Evolutionary conservation across 2,329 filamentous ascomycete genomes (phyloP), one percentile per base, ranked within the genome.

Genomic region (Stagonosporopsis chrysanthemi): DNA sequence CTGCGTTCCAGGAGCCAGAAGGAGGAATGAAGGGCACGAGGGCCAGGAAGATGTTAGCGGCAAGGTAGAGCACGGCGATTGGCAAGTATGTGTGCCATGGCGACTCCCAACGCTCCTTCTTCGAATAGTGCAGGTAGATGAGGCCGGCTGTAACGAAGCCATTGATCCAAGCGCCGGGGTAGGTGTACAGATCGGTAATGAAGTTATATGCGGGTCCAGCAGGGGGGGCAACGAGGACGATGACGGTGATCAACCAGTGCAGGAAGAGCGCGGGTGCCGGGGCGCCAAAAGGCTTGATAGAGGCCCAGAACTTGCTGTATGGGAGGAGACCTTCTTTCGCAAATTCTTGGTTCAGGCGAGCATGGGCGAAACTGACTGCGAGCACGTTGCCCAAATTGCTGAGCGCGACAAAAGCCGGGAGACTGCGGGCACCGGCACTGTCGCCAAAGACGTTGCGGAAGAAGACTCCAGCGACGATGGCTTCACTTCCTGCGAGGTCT

Each of bases 191-290:
- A 60, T 86, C 83, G 46, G 85, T 80, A 38, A 88, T 82, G 66
- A 90, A 90, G 73, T 87, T 88, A 73, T 90, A 90, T 0, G 88
- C 87, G 15, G 87, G 83, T 0, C 88, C 88, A 0, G 87, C 84
- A 0, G 88, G 88, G 1, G 88, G 88, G 0, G 86, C 88, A 3
- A 90, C 72, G 29, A 91, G 82, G 12, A 90, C 81, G 41, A 90
- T 81, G 55, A 88, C 79, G 0, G 86, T 88, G 2, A 89, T 81
- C 15, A 88, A 67, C 83, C 86, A 90, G 71, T 90, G 88, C 19
- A 90, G 79, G 63, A 90, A 84, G 8, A 87, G 75, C 72, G 72
- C 70, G 8, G 72, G 61, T 2, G 70, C 62, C 19, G 88, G 88
- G 0, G 88, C 83, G 53, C 87, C 86, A 60, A 87, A 88, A 0